Base-by-base conservation (phyloP, 192 early-diverging fungal genomes). In the Phlyctochytrium arcticum region DNA sequence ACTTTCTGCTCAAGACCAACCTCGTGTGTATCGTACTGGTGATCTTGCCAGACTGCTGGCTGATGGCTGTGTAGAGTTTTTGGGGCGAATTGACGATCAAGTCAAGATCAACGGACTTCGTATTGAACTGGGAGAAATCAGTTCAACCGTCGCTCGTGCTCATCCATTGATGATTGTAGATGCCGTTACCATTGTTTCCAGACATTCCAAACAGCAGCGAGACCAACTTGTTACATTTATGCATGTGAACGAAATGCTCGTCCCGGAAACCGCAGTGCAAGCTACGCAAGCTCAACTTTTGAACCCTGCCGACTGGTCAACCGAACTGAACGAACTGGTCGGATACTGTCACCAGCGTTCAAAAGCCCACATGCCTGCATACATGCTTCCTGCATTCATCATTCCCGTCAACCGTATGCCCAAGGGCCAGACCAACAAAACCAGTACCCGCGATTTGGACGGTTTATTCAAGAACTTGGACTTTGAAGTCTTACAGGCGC, bases 51-150 rank as follows among this genome's bases (percentile, higher is more conserved):
- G 53, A 17, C 19, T 12, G 23, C 15, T 27, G 12, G 8, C 30
- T 3, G 57, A 72, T 15, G 58, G 50, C 26, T 6, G 24, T 15
- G 6, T 72, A 5, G 57, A 70, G 58, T 60, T 33, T 56, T 36
- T 48, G 6, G 70, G 70, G 8, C 36, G 70, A 19, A 6, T 9
- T 1, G 69, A 70, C 36, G 9, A 69, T 24, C 44, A 64, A 57
- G 39, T 72, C 19, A 72, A 72, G 48, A 2, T 72, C 6, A 24
- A 48, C 7, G 70, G 70, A n/a, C 30, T 21, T 4, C 63, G 70
- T 36, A 54, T 72, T 17, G 70, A 72, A 46, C 60, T 72, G 9
- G 58, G 48, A 9, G 70, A 72, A 39, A 69, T 72, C 49, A 44
- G 33, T 17, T 32, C 36, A 5, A 37, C 21, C 1, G n/a, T 77